A percentile compares a stretch with the other conserved stretches of the same genome.
These are phyloP conservation scores for Xylaria arbuscula DNA, from an alignment of 2,329 filamentous ascomycete species.

Conservation along the genomic window DNA sequence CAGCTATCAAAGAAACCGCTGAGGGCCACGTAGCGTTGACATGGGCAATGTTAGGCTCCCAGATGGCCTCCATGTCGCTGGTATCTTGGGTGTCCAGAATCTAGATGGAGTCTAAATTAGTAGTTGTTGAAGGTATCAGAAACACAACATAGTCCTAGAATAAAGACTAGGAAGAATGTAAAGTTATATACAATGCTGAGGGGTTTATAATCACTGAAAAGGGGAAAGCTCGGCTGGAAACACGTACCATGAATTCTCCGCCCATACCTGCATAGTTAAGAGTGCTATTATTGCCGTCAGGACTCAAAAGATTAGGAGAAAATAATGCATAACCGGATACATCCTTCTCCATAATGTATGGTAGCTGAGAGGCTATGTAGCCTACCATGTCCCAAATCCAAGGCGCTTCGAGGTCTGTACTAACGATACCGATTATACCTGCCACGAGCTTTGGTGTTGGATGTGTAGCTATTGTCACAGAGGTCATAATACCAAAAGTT, in stretches of 20 bases:
- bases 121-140: not conserved
- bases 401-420: slow-evolving; percentile 46
- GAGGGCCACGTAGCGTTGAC: slow-evolving; percentile 54
- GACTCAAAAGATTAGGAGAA: slow-evolving; percentile 46
- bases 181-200: no score
- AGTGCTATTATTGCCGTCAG: slow-evolving; percentile 15
- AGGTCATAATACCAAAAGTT: slow-evolving; percentile 70
- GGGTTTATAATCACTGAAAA: not conserved
- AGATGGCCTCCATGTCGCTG: slow-evolving; percentile 44
- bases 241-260: slow-evolving; percentile 46
- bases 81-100: slow-evolving; percentile 53
- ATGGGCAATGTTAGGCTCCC: slow-evolving; percentile 53
- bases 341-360: slow-evolving; percentile 61
- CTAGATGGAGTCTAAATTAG: not conserved
- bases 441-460: slow-evolving; percentile 50
- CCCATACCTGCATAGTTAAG: slow-evolving; percentile 48
- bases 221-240: not conserved
- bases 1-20: slow-evolving; percentile 33
- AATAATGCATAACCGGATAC: slow-evolving; percentile 62
- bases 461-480: slow-evolving; percentile 65
- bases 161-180: not conserved
- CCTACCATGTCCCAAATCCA: slow-evolving; percentile 60
- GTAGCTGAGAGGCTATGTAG: slow-evolving; percentile 59
- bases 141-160: not conserved
- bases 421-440: slow-evolving; percentile 47